Percentiles rank a stretch among this genome's conserved stretches.
These are phyloP conservation scores for Insectozyma bohioensis DNA, from an alignment of 1,139 yeast genomes.

Conservation along the genomic window DNA sequence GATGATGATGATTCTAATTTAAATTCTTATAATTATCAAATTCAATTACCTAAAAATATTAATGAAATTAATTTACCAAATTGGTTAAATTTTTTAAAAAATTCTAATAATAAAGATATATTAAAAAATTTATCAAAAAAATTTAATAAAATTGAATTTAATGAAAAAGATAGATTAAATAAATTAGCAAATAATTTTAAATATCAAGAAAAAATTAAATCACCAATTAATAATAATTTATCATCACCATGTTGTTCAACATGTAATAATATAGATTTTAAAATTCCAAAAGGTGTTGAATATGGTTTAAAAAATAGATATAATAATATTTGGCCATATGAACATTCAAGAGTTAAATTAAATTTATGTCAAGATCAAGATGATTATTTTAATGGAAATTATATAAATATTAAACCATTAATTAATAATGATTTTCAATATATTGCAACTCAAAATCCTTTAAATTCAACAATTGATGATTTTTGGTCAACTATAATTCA, in stretches of 20 bases:
- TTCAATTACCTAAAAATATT: slow-evolving; percentile 36
- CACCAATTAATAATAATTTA: slow-evolving; percentile 20
- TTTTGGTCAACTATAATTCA: slow-evolving; percentile 50
- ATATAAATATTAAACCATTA: slow-evolving; percentile 24
- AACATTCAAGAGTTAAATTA: slow-evolving; percentile 44
- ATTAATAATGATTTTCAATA: slow-evolving; percentile 23
- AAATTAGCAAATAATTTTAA: slow-evolving; percentile 17
- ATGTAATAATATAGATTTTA: slow-evolving; percentile 43
- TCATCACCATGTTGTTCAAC: slow-evolving; percentile 49
- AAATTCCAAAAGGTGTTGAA: slow-evolving; percentile 54
- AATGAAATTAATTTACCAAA: slow-evolving; percentile 40
- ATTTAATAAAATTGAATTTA: slow-evolving; percentile 48
- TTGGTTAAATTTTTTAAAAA: slow-evolving; percentile 44
- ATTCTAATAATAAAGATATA: slow-evolving; percentile 23
- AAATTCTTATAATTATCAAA: slow-evolving; percentile 26
- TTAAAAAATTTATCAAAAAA: slow-evolving; percentile 35
- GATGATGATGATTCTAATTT: slow-evolving; percentile 15
- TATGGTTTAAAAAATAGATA: slow-evolving; percentile 46
- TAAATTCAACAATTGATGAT: slow-evolving; percentile 39
- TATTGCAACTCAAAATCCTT: slow-evolving; percentile 48
- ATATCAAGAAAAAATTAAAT: slow-evolving; percentile 5
- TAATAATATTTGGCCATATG: slow-evolving; percentile 48
- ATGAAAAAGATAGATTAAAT: slow-evolving; percentile 50
- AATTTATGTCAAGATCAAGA: slow-evolving; percentile 19
- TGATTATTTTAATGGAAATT: slow-evolving; percentile 47